Base-by-base conservation (phyloP, 1,139 yeast genomes). In the Debaryomycetaceae sp. region DNA sequence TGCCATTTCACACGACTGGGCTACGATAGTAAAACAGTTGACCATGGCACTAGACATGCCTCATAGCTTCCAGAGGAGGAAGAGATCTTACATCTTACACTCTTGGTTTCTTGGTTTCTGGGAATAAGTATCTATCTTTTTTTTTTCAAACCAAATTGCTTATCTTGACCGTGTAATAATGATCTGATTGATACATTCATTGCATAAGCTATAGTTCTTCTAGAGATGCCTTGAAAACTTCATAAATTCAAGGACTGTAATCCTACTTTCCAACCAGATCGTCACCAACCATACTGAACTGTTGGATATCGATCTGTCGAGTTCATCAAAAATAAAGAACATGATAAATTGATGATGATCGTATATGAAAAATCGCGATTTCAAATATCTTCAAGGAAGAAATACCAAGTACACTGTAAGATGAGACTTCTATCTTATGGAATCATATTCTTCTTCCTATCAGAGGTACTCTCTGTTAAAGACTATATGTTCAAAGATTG, bases 401-500 rank as follows among this genome's bases (percentile, higher is more conserved):
- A 16, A 11, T n/a, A 8, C 13, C 17, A 9, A 35, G 15, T 15
- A 32, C 19, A 17, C 11, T 16, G 7, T n/a, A 32, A 13, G 9
- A 35, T 39, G 39, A 39, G 28, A 17, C 31, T 35, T 22, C 26
- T 39, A 16, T n/a, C 16, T 11, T 15, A 29, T 22, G 26, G 30
- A 22, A 11, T 31, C 5, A 14, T 37, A 33, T 31, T 41, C 32
- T 22, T 36, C 40, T 39, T 26, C 7, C 18, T 40, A 9, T 28
- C 31, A 18, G 19, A 41, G 4, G 59, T 44, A 5, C 18, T 46
- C 6, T 82, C 82, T 1, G 92, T 81, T 18, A 84, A 87, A 58
- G 78, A 76, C 9, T 79, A 82, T 52, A 63, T 89, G 42, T 87
- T 91, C 69, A 87, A 87, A 60, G 79, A 75, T 13, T 92, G 98